Conservation (phyloP, 1,284 basidiomycete species). For the Hypsizygus ulmarius region DNA sequence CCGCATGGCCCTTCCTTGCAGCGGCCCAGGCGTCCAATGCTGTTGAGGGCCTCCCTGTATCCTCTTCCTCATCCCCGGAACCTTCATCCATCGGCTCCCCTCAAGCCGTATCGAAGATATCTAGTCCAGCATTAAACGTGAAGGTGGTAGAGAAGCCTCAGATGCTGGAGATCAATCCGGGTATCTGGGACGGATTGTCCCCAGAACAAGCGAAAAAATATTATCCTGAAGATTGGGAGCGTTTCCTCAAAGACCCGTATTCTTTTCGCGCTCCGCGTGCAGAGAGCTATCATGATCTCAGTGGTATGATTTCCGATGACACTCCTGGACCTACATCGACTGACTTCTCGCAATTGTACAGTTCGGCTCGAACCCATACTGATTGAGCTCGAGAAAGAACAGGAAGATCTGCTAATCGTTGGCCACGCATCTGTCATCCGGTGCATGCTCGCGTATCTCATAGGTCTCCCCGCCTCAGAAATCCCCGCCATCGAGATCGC, state of each 20-base stretch:
- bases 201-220: constrained; percentile 87
- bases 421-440: constrained; percentile 99
- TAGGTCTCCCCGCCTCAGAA: constrained; percentile 93
- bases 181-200: constrained; percentile 93
- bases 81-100: constrained; percentile 10
- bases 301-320: constrained; percentile 25
- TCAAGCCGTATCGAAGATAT: constrained; percentile 15
- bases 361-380: constrained; percentile 95
- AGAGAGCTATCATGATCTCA: constrained; percentile 80
- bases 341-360: too few relatives aligned
- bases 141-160: constrained; percentile 94
- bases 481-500: constrained; percentile 97
- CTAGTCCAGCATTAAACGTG: constrained; percentile 43
- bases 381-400: constrained; percentile 92
- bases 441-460: constrained; percentile 88
- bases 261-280: constrained; percentile 89
- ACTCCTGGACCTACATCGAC: too few relatives aligned
- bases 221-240: constrained; percentile 93
- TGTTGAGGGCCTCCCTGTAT: constrained; percentile 14
- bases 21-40: constrained; percentile 25
- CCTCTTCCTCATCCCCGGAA: constrained; percentile 20
- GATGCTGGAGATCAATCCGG: constrained; percentile 98
- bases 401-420: constrained; percentile 96
- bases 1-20: constrained; percentile 90
- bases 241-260: constrained; percentile 92